Base-by-base conservation (phyloP, 2,329 filamentous ascomycete species). In the Orbilia ellipsospora region DNA sequence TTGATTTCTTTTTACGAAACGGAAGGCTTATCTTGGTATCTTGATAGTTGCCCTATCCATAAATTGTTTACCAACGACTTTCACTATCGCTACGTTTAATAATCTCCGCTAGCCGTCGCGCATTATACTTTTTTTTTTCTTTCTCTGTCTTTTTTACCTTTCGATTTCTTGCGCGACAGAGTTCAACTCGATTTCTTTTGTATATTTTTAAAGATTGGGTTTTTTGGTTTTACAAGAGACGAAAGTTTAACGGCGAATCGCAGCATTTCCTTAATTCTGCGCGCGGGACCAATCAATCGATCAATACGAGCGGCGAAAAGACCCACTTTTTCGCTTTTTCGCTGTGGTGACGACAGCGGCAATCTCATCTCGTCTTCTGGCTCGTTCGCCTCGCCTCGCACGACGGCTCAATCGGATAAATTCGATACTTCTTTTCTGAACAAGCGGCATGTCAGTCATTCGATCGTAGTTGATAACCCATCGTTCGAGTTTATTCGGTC, bases 321-420 rank as follows among this genome's bases (percentile, higher is more conserved):
- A 60, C 64, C 55, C 55, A 54, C 64, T 68, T 48, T 68, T 36
- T 10, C 31, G 5, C 31, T 10, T 36, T 36, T n/a, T n/a, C n/a
- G n/a, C 31, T 36, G 31, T 6, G 31, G 31, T 36, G 64, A 68
- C 64, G 64, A 68, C 64, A 68, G 48, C 18, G 16, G 31, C 3
- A 2, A 36, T 36, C 31, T 23, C 18, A n/a, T 13, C 48, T 5
- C 48, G 8, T 12, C 48, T n/a, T n/a, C 18, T 51, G 16, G 15
- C 18, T 18, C n/a, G 48, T 52, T n/a, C 5, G 44, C 15, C 8
- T 15, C 13, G 50, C 28, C 12, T 36, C 28, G 55, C 55, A 28
- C 36, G 42, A 42, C n/a, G 40, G 50, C 23, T 20, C 20, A 54
- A 7, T 36, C 52, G 28, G 23, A 56, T 56, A 56, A 15, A 31